Conservation (phyloP, 495 filamentous ascomycete genomes). For the Penicillium herquei region DNA sequence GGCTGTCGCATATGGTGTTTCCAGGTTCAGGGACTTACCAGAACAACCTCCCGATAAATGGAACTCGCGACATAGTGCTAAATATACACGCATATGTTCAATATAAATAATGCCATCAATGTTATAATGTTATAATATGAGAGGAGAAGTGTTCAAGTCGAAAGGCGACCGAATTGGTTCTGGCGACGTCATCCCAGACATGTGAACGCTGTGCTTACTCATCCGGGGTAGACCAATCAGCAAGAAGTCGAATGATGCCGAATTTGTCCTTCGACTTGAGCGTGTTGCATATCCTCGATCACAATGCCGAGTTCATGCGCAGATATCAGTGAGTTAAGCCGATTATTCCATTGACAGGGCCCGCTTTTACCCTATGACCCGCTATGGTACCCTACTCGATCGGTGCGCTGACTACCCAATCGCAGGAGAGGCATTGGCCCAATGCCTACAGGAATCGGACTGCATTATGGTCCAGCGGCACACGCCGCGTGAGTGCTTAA, state of each 20-base stretch:
- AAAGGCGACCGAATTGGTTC: constrained; percentile 4
- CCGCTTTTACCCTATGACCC: neutral
- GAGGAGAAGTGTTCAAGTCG: neutral
- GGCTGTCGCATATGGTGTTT: too few species aligned
- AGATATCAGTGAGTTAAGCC: constrained; percentile 74
- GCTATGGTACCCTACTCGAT: neutral
- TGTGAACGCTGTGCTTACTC: constrained; percentile 40
- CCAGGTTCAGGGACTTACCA: constrained; percentile 46
- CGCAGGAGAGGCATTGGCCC: constrained; percentile 77
- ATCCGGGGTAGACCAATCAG: constrained; percentile 36
- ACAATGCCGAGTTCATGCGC: constrained; percentile 94
- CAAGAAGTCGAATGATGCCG: constrained; percentile 13
- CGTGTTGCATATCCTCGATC: constrained; percentile 3
- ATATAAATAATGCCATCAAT: too few species aligned
- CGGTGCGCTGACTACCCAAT: constrained; percentile 12
- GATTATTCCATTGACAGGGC: neutral
- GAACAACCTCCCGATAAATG: constrained; percentile 79
- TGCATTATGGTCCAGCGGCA: constrained; percentile 91
- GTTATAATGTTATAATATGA: too few species aligned
- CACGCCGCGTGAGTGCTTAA: constrained; percentile 81
- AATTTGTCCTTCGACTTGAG: constrained; percentile 16
- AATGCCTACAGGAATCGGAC: constrained; percentile 92
- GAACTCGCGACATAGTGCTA: constrained; percentile 64
- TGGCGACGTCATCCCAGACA: constrained; percentile 29
- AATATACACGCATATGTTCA: constrained; percentile 7